Percentiles rank a stretch among this genome's conserved stretches.
phyloP scores from a whole-genome alignment of 176 grass and related monocot genomes.

The Oryza officinalis region DNA sequence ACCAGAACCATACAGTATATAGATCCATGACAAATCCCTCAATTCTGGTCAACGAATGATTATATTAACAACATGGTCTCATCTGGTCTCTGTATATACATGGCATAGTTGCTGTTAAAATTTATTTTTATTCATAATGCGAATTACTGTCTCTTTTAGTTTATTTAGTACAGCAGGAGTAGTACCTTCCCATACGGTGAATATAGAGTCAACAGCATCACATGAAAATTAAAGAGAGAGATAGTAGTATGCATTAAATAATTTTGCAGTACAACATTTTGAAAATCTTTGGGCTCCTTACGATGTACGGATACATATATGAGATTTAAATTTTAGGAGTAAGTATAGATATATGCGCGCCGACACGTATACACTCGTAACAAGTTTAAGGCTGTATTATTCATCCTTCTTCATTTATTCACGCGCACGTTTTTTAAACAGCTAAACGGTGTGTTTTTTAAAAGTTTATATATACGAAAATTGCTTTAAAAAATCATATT shows the following conservation, averaged over 20 bases:
- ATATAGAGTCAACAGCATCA: background rate
- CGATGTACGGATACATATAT: background rate
- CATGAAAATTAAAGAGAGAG: background rate
- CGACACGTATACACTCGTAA: background rate
- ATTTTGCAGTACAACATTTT: background rate
- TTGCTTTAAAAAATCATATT: too few relatives aligned
- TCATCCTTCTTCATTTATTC: too few relatives aligned
- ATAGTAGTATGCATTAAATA: background rate
- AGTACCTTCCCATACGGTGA: background rate
- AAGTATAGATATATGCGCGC: background rate
- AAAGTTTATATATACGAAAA: too few relatives aligned
- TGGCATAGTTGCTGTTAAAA: background rate
- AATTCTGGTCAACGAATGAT: background rate
- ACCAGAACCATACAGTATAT: background rate
- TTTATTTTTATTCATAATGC: background rate
- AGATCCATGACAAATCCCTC: background rate
- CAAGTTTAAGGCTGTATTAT: too few relatives aligned
- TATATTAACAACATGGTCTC: background rate
- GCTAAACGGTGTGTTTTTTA: too few relatives aligned
- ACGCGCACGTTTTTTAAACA: too few relatives aligned
- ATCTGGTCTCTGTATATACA: background rate
- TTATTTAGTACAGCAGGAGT: background rate
- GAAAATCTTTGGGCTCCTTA: background rate
- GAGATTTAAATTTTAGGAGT: background rate
- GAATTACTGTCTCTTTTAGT: background rate